These are phyloP conservation scores for Umbilicus rupestris DNA, from an alignment of 164 flowering plant genomes.

Conservation along the genomic window DNA sequence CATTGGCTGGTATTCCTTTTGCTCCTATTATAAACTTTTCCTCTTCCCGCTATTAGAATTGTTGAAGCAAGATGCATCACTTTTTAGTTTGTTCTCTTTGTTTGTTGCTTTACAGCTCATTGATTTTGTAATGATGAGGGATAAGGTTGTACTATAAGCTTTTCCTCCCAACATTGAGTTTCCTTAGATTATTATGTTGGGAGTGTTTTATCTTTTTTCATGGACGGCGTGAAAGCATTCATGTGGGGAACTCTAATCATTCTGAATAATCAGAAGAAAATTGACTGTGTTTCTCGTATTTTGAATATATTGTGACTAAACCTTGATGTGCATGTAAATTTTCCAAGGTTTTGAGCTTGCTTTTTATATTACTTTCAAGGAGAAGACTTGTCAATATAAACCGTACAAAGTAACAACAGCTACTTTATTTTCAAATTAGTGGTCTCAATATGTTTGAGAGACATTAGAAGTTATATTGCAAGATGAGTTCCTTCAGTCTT, in stretches of 20 bases:
- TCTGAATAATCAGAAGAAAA: neutral
- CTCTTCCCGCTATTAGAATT: neutral
- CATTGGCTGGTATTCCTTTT: slow-evolving; percentile 80
- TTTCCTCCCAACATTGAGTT: neutral
- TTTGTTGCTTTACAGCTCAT: slow-evolving; percentile 10
- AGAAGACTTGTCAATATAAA: no score
- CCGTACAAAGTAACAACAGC: no score
- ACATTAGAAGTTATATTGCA: no score
- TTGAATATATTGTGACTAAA: neutral
- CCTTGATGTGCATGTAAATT: no score
- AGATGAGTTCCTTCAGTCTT: no score
- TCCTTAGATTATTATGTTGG: neutral
- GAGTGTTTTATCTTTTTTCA: neutral
- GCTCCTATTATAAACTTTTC: neutral
- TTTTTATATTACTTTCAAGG: no score
- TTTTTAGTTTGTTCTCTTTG: slow-evolving; percentile 12
- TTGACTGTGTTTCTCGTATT: neutral
- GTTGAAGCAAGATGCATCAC: slow-evolving; percentile 5
- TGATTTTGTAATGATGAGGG: slow-evolving; percentile 12
- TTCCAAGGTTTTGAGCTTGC: no score
- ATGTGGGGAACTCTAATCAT: neutral
- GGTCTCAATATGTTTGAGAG: no score
- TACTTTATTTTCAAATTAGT: no score
- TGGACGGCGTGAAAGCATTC: neutral
- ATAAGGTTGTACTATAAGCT: neutral